Base-by-base conservation (phyloP, 1,284 basidiomycete genomes). In the Thelephora terrestris region DNA sequence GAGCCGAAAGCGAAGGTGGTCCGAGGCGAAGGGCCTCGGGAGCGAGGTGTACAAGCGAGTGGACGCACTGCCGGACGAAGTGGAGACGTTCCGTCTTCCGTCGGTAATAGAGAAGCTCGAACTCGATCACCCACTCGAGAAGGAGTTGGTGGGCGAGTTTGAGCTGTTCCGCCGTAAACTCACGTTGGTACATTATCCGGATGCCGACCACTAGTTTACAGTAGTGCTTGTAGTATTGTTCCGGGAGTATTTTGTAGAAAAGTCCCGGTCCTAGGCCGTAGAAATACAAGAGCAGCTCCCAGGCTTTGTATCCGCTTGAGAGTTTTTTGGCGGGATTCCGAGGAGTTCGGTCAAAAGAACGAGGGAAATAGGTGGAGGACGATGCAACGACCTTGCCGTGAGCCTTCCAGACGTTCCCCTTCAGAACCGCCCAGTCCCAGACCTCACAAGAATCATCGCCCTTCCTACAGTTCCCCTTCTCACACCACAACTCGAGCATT, bases 391-490 rank as follows among this genome's bases (percentile, higher is more conserved):
- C 35, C 12, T 36, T 7, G 3, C 61, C 70, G 54, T 73, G 70
- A 4, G 24, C 36, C 16, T 54, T 57, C 71, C 71, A 72, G 0
- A 47, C 36, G 0, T 60, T 51, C 5, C 58, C 61, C 0, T 20
- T 49, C 0, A 73, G 52, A 5, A 61, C 53, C 0, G 52, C 62
- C 66, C 66, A 74, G 10, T 55, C 51, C 71, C 70, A 73, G 9
- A 36, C 48, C 1, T 0, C 17, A 25, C 49, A 49, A 17, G 37
- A 37, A 25, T 57, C n/a, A n/a, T n/a, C n/a, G n/a, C n/a, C n/a
- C n/a, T n/a, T n/a, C n/a, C n/a, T n/a, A n/a, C n/a, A n/a, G n/a
- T n/a, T n/a, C n/a, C n/a, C n/a, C 53, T 42, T 52, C 2, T 60
- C 54, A 21, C 55, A 48, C 62, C 57, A 56, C 34, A 60, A 47